phyloP scores from a whole-genome alignment of 192 early-diverging fungal species.

The Ramicandelaber brevisporus region DNA sequence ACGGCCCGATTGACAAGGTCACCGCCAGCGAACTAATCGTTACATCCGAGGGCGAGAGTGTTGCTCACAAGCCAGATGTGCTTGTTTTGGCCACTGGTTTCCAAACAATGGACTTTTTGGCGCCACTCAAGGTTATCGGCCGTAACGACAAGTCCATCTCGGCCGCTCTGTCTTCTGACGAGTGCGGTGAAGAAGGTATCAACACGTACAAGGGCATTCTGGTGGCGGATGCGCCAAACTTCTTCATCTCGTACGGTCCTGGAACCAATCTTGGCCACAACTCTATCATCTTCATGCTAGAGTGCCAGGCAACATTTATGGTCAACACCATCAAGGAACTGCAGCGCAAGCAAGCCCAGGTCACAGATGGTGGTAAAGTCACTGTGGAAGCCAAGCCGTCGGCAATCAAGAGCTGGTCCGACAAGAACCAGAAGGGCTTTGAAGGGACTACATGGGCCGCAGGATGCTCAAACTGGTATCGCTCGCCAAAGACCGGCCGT shows the following conservation, averaged over 20 bases:
- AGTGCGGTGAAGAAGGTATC: constrained; percentile 11
- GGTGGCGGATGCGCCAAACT: constrained; percentile 19
- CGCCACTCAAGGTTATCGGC: constrained; percentile 10
- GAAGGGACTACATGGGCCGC: too few species aligned
- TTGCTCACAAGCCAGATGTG: constrained; percentile 13
- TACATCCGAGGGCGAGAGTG: constrained; percentile 9
- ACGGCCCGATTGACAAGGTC: constrained; percentile 6
- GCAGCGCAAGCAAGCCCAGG: too few species aligned
- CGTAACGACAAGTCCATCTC: too few species aligned
- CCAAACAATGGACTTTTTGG: constrained; percentile 10
- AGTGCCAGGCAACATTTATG: too few species aligned
- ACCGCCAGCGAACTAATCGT: constrained; percentile 9
- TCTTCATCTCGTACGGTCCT: constrained; percentile 25
- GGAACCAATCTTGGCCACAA: constrained; percentile 22
- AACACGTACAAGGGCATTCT: constrained; percentile 17
- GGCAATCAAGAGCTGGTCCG: too few species aligned
- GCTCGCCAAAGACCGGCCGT: too few species aligned
- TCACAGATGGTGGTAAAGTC: too few species aligned
- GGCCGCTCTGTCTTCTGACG: constrained; percentile 4
- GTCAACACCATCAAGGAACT: too few species aligned
- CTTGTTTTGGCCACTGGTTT: constrained; percentile 27
- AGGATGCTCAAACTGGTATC: too few species aligned
- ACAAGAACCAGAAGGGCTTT: too few species aligned
- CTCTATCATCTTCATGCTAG: constrained; percentile 21
- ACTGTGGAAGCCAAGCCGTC: too few species aligned